Percentiles rank a stretch among this genome's conserved stretches.
Conservation (phyloP, 2,329 filamentous ascomycete species). For the Trichoderma sp. region DNA sequence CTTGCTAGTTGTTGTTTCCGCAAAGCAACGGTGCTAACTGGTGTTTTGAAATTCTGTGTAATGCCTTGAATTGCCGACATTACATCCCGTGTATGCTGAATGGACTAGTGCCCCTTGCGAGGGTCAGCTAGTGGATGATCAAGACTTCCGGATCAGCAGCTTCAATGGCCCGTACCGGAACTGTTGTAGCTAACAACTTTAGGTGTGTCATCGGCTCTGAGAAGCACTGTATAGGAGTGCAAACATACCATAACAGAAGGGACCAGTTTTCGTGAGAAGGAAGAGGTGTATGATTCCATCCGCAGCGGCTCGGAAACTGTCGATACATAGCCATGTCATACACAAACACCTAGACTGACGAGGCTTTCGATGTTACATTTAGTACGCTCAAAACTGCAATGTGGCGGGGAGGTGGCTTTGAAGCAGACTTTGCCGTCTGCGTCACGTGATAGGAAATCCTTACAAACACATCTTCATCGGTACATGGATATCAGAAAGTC, state of each 20-base stretch:
- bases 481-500: background rate
- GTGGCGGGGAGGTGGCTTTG: background rate
- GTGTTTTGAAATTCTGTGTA: background rate
- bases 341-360: background rate
- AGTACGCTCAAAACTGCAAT: background rate
- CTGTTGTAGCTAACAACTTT: background rate
- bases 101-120: background rate
- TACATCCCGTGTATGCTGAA: constrained; percentile 12
- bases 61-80: constrained; percentile 13
- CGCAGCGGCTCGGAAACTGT: background rate
- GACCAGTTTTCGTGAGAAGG: background rate
- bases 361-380: background rate
- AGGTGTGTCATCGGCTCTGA: background rate
- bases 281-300: background rate
- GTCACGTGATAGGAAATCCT: background rate
- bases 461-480: background rate
- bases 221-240: background rate
- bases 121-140: constrained; percentile 12
- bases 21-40: background rate
- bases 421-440: background rate
- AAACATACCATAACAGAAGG: background rate
- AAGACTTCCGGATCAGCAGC: constrained; percentile 13
- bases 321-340: background rate
- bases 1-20: background rate
- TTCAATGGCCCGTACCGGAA: constrained; percentile 8